Conservation (phyloP, 179 eudicot species). For the Silene noctiflora region DNA sequence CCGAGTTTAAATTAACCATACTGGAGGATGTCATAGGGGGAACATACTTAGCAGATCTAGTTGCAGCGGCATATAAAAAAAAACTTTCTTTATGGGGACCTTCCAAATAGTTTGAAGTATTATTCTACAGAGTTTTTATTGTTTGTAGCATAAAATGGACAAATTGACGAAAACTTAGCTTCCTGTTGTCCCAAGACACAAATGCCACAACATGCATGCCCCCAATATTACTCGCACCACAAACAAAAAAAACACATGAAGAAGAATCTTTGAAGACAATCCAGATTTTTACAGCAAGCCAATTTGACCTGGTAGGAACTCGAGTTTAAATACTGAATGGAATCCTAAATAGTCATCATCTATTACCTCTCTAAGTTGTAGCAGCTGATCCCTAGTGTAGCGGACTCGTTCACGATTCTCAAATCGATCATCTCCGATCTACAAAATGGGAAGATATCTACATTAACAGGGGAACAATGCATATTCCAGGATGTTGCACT, state of each 20-base stretch:
- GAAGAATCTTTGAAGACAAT: neutral
- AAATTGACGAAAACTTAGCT: no score
- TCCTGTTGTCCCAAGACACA: no score
- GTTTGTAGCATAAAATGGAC: neutral
- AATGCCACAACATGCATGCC: neutral
- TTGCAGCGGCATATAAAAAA: neutral
- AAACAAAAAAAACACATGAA: neutral
- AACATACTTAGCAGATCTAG: neutral
- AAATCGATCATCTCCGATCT: slow-evolving; percentile 77
- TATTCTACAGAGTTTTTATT: neutral
- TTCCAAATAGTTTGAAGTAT: neutral
- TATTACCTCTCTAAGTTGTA: slow-evolving; percentile 82
- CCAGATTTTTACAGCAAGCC: neutral
- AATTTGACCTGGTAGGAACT: neutral
- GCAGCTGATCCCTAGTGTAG: slow-evolving; percentile 69
- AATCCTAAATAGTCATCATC: neutral
- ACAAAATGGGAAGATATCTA: slow-evolving; percentile 18
- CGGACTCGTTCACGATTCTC: slow-evolving; percentile 70
- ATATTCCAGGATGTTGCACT: neutral
- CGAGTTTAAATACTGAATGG: neutral
- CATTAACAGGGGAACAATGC: slow-evolving; percentile 8
- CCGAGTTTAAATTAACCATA: neutral
- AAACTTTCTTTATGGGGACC: neutral
- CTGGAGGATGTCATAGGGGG: neutral
- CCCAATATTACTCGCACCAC: neutral